Base-by-base conservation (phyloP, 345 rosid genomes). In the Clarkia xantiana region DNA sequence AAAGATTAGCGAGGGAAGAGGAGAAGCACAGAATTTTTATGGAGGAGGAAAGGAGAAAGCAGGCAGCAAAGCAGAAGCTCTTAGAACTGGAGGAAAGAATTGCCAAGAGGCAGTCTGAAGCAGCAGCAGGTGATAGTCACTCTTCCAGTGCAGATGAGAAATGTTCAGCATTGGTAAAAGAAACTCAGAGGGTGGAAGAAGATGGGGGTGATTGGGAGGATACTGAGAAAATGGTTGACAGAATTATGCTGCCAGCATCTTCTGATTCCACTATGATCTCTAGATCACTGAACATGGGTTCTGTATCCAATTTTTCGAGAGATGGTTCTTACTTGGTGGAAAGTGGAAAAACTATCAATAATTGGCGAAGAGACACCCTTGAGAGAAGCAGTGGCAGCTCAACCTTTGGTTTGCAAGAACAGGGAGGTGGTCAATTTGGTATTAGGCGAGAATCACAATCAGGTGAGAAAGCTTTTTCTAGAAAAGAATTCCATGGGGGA, bases 41-140 rank as follows among this genome's bases (percentile, higher is more conserved):
- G 82, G 99, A 91, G 71, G 96, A 87, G 62, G 99, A 91, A 69
- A 82, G 99, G 71, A 80, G 99, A 67, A 84, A 81, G 61, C 94
- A 82, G 55, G 94, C 94, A 67, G 96, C 99, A 16, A 87, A 82
- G 67, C 90, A 82, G 53, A 91, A 87, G 71, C 95, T 91, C 60
- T 61, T 91, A 22, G 99, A 91, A 67, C 68, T 91, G 75, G 96
- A 91, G 67, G 88, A 91, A 70, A 81, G 59, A 61, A 91, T 91
- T 45, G 95, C 99, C 18, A 84, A 72, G 75, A 80, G 96, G 73
- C 81, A 72, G 57, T 74, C 78, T 49, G 95, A 77, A 61, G 67
- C 72, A 48, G 64, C 51, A 14, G 78, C 52, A 49, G 64, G 65
- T 56, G 74, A 69, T 56, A 69, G 59, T 57, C 71, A 51, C 60